A percentile compares a stretch with the other conserved stretches of the same genome.
Conservation (phyloP, 192 early-diverging fungal species). For the Phlyctochytrium planicorne region DNA sequence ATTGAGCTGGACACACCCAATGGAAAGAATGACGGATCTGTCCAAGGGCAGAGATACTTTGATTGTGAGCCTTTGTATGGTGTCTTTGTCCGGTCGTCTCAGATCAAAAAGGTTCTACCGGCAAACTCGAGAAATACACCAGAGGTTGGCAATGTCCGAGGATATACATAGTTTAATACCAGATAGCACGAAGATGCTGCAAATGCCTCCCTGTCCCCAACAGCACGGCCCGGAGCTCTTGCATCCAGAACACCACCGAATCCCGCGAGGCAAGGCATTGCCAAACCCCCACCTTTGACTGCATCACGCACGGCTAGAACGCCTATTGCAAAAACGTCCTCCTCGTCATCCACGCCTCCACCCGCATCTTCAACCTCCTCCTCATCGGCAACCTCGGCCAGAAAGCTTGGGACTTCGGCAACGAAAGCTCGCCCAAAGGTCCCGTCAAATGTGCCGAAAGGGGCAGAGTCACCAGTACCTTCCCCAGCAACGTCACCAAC, state of each 20-base stretch:
- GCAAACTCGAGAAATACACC: neutral
- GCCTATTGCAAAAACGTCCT: neutral
- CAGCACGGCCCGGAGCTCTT: neutral
- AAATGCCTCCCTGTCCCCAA: neutral
- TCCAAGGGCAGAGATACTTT: constrained; percentile 47
- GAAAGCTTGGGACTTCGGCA: neutral
- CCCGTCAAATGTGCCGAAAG: neutral
- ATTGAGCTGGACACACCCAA: constrained; percentile 71
- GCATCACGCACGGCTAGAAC: neutral
- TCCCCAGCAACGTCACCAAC: no score
- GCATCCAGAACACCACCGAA: neutral
- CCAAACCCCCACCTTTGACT: neutral
- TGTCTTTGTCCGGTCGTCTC: constrained; percentile 41
- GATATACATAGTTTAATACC: neutral
- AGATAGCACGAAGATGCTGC: no score
- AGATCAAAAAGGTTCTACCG: constrained; percentile 21
- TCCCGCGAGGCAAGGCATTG: neutral
- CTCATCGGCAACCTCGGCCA: neutral
- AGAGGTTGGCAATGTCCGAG: neutral
- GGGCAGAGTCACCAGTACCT: no score
- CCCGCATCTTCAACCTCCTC: neutral
- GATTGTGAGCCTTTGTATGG: constrained; percentile 29
- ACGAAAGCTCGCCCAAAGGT: neutral
- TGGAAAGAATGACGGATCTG: constrained; percentile 52
- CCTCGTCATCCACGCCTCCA: neutral